phyloP scores from a whole-genome alignment of 2,329 filamentous ascomycete genomes.

The Talaromyces sp. region DNA sequence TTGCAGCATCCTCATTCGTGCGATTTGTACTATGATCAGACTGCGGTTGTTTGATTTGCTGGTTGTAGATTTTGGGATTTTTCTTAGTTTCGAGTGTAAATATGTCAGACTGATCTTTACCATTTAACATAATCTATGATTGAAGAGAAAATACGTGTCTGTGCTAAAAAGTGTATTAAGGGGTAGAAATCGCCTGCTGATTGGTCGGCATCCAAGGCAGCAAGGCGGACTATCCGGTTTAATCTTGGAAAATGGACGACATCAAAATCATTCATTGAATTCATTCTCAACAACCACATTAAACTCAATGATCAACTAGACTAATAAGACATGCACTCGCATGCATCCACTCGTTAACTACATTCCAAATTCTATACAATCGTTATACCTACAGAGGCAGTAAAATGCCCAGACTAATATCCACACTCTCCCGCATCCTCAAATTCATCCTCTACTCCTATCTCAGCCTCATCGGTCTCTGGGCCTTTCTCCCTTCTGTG shows the following conservation, averaged over 20 bases:
- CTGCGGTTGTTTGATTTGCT: not conserved
- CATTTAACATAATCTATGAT: not conserved
- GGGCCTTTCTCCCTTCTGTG: constrained; percentile 15
- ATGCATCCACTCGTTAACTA: constrained; percentile 1
- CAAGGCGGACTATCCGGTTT: not conserved
- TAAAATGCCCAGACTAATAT: constrained; percentile 16
- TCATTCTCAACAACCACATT: not conserved
- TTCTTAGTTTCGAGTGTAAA: constrained; percentile 1
- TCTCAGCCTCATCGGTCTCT: constrained; percentile 11
- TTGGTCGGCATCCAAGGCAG: not conserved
- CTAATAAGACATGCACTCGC: not conserved
- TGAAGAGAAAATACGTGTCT: too few species aligned
- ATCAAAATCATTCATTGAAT: not conserved
- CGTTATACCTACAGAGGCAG: too few species aligned
- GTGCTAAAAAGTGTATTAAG: not conserved
- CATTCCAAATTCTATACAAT: too few species aligned
- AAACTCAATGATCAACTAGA: not conserved
- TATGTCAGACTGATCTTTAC: constrained; percentile 2
- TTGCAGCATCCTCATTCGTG: constrained; percentile 57
- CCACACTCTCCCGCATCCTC: constrained; percentile 10
- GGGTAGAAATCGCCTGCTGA: not conserved
- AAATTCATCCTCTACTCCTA: constrained; percentile 12
- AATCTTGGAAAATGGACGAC: not conserved
- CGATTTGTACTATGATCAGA: constrained; percentile 54
- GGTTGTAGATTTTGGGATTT: not conserved